Percentiles rank a stretch among this genome's conserved stretches.
These are phyloP conservation scores for Emmonsiellopsis sp. DNA, from an alignment of 2,329 filamentous ascomycete genomes.

Conservation along the genomic window DNA sequence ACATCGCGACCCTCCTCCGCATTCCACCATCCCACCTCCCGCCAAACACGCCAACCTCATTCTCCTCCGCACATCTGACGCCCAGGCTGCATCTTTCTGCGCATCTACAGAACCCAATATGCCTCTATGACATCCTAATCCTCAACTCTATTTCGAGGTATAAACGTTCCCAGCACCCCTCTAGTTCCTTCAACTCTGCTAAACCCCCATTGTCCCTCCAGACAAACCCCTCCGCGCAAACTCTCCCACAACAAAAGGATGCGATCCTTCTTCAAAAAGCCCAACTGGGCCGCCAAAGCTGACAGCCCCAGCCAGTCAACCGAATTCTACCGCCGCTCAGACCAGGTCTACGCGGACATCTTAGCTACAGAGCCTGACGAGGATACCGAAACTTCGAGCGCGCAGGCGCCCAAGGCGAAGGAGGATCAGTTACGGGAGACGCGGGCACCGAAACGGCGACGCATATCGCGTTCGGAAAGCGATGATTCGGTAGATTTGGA, in stretches of 20 bases:
- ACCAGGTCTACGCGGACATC: conserved; percentile 38
- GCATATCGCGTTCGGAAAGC: conserved; percentile 14
- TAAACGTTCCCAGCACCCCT: no score
- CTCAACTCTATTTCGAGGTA: not conserved
- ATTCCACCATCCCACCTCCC: no score
- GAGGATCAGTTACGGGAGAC: not conserved
- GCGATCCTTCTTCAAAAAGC: conserved; percentile 48
- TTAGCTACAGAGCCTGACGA: conserved; percentile 28
- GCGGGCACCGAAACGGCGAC: conserved; percentile 13
- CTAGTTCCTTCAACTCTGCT: not conserved
- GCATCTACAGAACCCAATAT: not conserved
- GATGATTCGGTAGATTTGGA: not conserved
- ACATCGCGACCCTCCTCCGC: no score
- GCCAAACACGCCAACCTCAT: no score
- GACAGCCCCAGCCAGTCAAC: conserved; percentile 22
- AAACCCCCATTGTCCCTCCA: not conserved
- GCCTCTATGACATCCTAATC: not conserved
- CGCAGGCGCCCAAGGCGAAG: conserved; percentile 10
- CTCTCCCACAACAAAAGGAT: not conserved
- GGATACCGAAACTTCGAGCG: conserved; percentile 6
- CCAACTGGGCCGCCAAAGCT: conserved; percentile 36
- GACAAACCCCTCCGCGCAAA: not conserved
- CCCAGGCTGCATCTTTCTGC: no score
- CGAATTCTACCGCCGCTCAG: conserved; percentile 41
- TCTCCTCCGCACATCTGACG: no score